Evolutionary conservation across 441 rosid genomes (phyloP), one percentile per base, ranked within the genome.

Genomic region (Capsella rubella): DNA sequence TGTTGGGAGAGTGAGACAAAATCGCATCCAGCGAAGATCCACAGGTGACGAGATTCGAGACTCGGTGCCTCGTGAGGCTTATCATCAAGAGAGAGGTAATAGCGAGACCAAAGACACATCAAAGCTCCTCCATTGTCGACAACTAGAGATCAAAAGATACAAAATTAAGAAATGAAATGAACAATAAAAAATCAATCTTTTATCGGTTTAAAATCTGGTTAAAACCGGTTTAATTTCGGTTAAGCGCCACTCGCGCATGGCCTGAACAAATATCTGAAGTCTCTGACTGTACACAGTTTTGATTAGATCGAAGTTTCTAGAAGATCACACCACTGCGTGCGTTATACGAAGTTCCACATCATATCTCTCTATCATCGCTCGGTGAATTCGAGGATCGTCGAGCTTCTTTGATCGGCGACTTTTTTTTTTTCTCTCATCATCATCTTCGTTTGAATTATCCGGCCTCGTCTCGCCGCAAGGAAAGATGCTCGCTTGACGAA

Each of bases 11-110:
- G 3, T 72, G 14, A 28, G 80, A 64, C 32, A 73, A 47, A 25
- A 85, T 50, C 68, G 79, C 84, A 56, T 84, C 85, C 39, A 47
- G 58, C 73, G 77, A 80, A 46, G 69, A 75, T 12, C 84, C 85
- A 72, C 72, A 60, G 6, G 76, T 62, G 9, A 81, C 82, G 37
- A 83, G 84, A 67, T 67, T 81, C 39, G 74, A 11, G 37, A 86
- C 76, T 35, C 75, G 80, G 45, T 55, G 76, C 57, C 67, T 62
- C 9, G 77, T 78, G 45, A 56, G 67, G 68, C 71, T 60, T 61
- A 69, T 29, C 77, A 68, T 57, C 74, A 12, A 16, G 10, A 10
- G 10, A 31, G 45, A 52, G 3, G 58, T 28, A 34, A 27, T 39
- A 5, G 1, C 52, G 59, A 8, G 15, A 64, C 25, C 12, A 37